Conservation (phyloP, 371 early-diverging fungal species). For the Capniomyces stellatus region DNA sequence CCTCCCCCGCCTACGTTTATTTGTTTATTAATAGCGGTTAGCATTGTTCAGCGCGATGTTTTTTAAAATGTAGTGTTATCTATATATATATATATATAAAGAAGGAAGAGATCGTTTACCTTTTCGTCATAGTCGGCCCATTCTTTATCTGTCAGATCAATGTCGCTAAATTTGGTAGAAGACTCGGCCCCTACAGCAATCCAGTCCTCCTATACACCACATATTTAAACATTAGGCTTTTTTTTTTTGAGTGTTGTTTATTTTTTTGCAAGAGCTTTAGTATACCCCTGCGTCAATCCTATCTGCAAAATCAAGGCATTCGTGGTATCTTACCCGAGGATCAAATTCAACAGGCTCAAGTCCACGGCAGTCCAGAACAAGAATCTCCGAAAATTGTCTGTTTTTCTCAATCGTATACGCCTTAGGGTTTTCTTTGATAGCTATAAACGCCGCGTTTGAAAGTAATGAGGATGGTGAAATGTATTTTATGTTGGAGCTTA, state of each 20-base stretch:
- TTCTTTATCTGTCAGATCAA: constrained; percentile 63
- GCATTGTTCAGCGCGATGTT: no score
- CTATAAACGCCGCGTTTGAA: not conserved
- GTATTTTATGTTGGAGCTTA: no score
- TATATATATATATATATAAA: no score
- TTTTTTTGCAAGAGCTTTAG: not conserved
- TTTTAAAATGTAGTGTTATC: no score
- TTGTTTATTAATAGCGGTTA: not conserved
- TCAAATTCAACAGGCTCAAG: constrained; percentile 65
- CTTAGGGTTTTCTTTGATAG: constrained; percentile 24
- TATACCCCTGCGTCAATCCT: no score
- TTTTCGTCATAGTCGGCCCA: constrained; percentile 86
- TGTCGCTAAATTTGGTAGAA: constrained; percentile 47
- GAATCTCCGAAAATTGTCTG: constrained; percentile 40
- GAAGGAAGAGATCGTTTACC: constrained; percentile 12
- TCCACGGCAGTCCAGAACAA: constrained; percentile 68
- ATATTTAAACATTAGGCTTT: not conserved
- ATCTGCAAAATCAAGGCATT: no score
- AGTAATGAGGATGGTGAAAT: not conserved
- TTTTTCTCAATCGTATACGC: constrained; percentile 41
- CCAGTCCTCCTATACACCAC: constrained; percentile 40
- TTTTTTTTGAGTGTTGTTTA: not conserved
- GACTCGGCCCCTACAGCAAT: constrained; percentile 52
- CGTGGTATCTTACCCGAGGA: constrained; percentile 34
- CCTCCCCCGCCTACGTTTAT: constrained; percentile 12